Conservation (phyloP, 108 stramenopile species). For the Craspedostauros australis region DNA sequence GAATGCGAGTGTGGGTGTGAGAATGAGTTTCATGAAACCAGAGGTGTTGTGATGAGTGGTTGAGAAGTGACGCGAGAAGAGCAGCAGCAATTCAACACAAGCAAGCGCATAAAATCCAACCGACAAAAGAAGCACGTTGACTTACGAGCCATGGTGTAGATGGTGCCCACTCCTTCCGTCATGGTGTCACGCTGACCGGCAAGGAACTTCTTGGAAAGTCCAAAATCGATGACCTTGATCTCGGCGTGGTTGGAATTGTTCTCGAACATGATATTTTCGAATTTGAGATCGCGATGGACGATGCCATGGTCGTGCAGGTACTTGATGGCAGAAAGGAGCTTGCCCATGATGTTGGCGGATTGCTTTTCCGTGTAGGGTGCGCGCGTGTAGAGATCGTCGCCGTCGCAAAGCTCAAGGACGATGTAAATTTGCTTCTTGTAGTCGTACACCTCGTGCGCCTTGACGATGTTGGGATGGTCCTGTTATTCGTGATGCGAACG, state of each 20-base stretch:
- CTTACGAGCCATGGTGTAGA: slow-evolving; percentile 75
- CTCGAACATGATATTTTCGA: slow-evolving; percentile 56
- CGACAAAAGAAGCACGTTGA: slow-evolving; percentile 46
- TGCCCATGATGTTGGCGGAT: slow-evolving; percentile 49
- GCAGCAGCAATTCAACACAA: not conserved
- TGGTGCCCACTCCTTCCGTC: slow-evolving; percentile 68
- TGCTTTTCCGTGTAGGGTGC: slow-evolving; percentile 64
- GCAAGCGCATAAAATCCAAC: slow-evolving; percentile 35
- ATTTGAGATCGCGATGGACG: slow-evolving; percentile 88
- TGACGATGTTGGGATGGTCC: slow-evolving; percentile 95
- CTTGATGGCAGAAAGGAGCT: slow-evolving; percentile 52
- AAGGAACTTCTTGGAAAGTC: slow-evolving; percentile 57
- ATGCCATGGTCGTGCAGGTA: slow-evolving; percentile 91
- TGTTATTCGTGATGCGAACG: not conserved
- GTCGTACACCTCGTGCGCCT: slow-evolving; percentile 78
- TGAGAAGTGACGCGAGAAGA: no score
- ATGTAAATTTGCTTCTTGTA: slow-evolving; percentile 62
- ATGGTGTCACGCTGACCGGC: slow-evolving; percentile 22
- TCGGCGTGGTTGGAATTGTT: slow-evolving; percentile 44
- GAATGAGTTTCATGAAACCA: no score
- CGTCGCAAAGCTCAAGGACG: slow-evolving; percentile 72
- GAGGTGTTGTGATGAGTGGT: no score
- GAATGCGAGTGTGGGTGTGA: no score
- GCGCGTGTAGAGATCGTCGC: slow-evolving; percentile 65
- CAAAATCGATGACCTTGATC: slow-evolving; percentile 68